phyloP scores from a whole-genome alignment of 1,284 basidiomycete species.

The Cryptococcus jaspeensis region DNA sequence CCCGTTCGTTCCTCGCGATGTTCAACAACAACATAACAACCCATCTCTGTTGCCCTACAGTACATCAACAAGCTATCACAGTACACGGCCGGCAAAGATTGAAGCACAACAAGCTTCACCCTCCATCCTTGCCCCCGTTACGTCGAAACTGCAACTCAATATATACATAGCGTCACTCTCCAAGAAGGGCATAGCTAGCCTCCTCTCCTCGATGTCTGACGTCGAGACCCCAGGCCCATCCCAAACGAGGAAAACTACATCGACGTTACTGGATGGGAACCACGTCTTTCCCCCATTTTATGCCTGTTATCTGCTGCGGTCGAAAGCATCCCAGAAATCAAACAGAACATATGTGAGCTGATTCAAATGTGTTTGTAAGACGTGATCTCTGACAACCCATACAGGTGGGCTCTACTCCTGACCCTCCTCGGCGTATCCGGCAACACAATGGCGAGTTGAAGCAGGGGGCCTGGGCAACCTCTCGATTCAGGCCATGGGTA shows the following conservation, averaged over 20 bases:
- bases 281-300: slow-evolving; percentile 76
- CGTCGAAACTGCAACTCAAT: too few relatives aligned
- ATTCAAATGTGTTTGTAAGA: not conserved
- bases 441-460: slow-evolving; percentile 83
- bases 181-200: too few relatives aligned
- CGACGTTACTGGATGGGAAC: slow-evolving; percentile 52
- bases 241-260: slow-evolving; percentile 27
- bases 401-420: slow-evolving; percentile 80
- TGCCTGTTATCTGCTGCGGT: slow-evolving; percentile 82
- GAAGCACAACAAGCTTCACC: too few relatives aligned
- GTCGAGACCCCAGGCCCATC: not conserved
- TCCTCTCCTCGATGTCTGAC: not conserved
- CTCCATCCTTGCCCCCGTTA: too few relatives aligned
- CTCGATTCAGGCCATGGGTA: slow-evolving; percentile 72
- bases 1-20: too few relatives aligned
- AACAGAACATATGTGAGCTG: slow-evolving; percentile 57
- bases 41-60: too few relatives aligned
- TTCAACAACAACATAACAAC: too few relatives aligned
- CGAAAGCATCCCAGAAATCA: slow-evolving; percentile 59
- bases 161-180: not conserved
- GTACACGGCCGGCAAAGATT: too few relatives aligned
- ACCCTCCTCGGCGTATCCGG: slow-evolving; percentile 71
- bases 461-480: slow-evolving; percentile 74
- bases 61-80: too few relatives aligned
- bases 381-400: slow-evolving; percentile 41